A percentile compares a stretch with the other conserved stretches of the same genome.
phyloP scores from a whole-genome alignment of 129 eudicot species.

The Flaveria sonorensis region DNA sequence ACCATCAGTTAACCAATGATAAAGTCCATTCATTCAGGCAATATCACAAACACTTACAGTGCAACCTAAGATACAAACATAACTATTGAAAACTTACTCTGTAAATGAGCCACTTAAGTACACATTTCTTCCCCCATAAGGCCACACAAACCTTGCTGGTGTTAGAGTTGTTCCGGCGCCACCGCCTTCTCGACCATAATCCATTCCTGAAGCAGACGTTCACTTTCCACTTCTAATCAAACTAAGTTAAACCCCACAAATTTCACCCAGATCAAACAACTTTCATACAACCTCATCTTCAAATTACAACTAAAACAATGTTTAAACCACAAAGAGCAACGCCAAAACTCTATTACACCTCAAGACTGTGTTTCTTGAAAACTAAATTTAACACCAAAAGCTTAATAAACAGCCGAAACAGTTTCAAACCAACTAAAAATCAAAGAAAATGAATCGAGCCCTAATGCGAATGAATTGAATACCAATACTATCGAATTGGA shows the following conservation, averaged over 20 bases:
- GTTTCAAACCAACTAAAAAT: background rate
- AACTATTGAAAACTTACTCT: slow-evolving; percentile 51
- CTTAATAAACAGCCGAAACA: background rate
- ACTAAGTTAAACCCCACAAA: slow-evolving; percentile 10
- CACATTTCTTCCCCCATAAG: slow-evolving; percentile 86
- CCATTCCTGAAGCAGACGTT: slow-evolving; percentile 60
- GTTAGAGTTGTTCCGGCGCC: slow-evolving; percentile 49
- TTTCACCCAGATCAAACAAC: slow-evolving; percentile 18
- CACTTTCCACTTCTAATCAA: slow-evolving; percentile 33
- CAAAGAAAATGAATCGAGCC: slow-evolving; percentile 3
- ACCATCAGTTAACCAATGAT: slow-evolving; percentile 2
- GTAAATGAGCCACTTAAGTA: slow-evolving; percentile 82
- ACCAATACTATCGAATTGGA: slow-evolving; percentile 13
- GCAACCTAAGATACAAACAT: slow-evolving; percentile 2
- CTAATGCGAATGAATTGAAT: slow-evolving; percentile 24
- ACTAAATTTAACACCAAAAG: slow-evolving; percentile 4
- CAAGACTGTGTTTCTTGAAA: background rate
- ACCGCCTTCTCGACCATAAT: slow-evolving; percentile 58
- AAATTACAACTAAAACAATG: slow-evolving; percentile 16
- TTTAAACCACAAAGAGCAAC: background rate
- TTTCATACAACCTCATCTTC: slow-evolving; percentile 5
- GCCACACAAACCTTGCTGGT: slow-evolving; percentile 88
- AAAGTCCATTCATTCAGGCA: slow-evolving; percentile 14
- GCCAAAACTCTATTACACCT: background rate
- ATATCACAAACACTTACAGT: slow-evolving; percentile 15